A percentile compares a stretch with the other conserved stretches of the same genome.
Evolutionary conservation across 768 basidiomycete genomes (phyloP).

Genomic region (Termitomyces eurrhizus): DNA sequence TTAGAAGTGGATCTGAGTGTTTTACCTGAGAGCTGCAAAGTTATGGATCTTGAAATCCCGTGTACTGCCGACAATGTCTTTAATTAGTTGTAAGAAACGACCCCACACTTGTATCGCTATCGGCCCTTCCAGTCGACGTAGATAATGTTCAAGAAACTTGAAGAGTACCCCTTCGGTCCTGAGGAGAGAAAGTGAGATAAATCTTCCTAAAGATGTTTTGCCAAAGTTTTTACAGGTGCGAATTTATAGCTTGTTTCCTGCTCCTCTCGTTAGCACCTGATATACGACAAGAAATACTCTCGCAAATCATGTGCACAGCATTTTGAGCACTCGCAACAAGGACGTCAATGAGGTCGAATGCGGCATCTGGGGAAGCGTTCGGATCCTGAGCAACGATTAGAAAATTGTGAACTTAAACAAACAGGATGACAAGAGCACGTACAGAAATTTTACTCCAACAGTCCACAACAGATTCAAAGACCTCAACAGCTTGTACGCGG

Average conservation of each 20-base stretch:
- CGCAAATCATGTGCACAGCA: conserved; percentile 85
- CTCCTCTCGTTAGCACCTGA: conserved; percentile 52
- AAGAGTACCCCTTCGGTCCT: conserved; percentile 75
- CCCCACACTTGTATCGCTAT: conserved; percentile 91
- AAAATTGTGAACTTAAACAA: neutral
- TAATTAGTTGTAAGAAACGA: conserved; percentile 70
- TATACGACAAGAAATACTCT: conserved; percentile 66
- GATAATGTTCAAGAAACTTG: conserved; percentile 85
- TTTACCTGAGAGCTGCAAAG: conserved; percentile 69
- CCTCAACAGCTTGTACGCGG: conserved; percentile 72
- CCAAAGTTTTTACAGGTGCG: conserved; percentile 53
- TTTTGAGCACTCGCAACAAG: conserved; percentile 83
- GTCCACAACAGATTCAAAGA: conserved; percentile 78
- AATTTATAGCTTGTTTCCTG: conserved; percentile 58
- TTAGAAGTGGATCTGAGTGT: conserved; percentile 14
- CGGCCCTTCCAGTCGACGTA: conserved; percentile 81
- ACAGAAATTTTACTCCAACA: conserved; percentile 72
- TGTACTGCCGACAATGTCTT: conserved; percentile 65
- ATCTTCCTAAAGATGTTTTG: neutral
- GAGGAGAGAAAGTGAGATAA: conserved; percentile 7
- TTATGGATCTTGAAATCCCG: conserved; percentile 69
- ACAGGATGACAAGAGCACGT: conserved; percentile 18
- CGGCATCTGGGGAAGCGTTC: conserved; percentile 39
- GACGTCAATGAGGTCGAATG: conserved; percentile 81
- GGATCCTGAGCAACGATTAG: conserved; percentile 28